Percentiles rank a stretch among this genome's conserved stretches.
Conservation (phyloP, 2,329 filamentous ascomycete genomes). For the Chrysoporthe austroafricana region DNA sequence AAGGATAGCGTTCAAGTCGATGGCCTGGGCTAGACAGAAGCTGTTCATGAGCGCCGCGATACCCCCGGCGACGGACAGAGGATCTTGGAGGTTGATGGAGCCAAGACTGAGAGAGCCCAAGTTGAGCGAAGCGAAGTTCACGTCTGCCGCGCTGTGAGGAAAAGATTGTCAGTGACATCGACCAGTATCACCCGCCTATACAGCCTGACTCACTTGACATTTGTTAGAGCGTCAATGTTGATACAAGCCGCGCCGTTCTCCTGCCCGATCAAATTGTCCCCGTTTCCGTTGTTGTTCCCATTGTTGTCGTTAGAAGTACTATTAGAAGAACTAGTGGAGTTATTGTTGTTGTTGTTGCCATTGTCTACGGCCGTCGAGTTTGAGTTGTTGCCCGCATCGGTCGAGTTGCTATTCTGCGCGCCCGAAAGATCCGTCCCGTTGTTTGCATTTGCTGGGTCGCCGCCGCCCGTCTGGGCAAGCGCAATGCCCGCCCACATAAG, state of each 20-base stretch:
- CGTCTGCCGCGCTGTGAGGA: background rate
- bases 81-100: constrained; percentile 36
- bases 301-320: background rate
- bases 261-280: constrained; percentile 2
- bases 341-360: background rate
- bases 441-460: constrained; percentile 12
- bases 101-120: constrained; percentile 34
- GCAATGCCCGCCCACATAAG: constrained; percentile 30
- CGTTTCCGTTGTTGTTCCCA: background rate
- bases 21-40: constrained; percentile 36
- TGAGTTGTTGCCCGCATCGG: background rate
- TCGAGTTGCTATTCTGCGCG: constrained; percentile 11
- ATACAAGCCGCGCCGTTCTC: constrained; percentile 21
- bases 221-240: constrained; percentile 18
- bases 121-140: constrained; percentile 20
- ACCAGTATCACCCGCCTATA: background rate
- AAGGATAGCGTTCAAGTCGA: constrained; percentile 34
- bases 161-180: background rate
- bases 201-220: constrained; percentile 11
- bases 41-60: constrained; percentile 37
- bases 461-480: constrained; percentile 18
- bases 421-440: background rate
- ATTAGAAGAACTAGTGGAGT: background rate
- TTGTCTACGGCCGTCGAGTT: constrained; percentile 12
- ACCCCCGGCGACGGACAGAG: constrained; percentile 36